phyloP scores from a whole-genome alignment of 1,284 basidiomycete species.

The Irpex sp. region DNA sequence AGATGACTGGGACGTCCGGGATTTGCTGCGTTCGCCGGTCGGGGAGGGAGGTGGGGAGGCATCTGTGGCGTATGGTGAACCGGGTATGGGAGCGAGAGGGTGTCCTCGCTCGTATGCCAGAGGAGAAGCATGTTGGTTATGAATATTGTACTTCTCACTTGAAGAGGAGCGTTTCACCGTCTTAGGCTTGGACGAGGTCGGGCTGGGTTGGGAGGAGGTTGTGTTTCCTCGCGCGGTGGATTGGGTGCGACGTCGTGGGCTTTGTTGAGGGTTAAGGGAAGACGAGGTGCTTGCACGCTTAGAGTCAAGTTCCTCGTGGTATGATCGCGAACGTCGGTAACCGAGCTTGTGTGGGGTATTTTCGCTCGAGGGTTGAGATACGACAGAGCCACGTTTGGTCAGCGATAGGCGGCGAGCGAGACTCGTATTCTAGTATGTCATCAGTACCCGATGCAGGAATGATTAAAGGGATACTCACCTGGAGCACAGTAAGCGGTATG shows the following conservation, averaged over 20 bases:
- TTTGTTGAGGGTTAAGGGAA: slow-evolving; percentile 30
- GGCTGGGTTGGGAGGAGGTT: slow-evolving; percentile 15
- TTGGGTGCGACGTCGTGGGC: slow-evolving; percentile 21
- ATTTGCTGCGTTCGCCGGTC: slow-evolving; percentile 9
- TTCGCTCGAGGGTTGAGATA: slow-evolving; percentile 7
- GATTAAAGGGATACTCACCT: slow-evolving; percentile 39
- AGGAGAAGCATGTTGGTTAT: slow-evolving; percentile 19
- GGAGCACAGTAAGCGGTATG: slow-evolving; percentile 84
- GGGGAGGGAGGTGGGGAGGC: slow-evolving; percentile 22
- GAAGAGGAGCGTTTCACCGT: slow-evolving; percentile 2
- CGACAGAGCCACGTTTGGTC: slow-evolving; percentile 15
- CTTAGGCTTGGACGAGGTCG: slow-evolving; percentile 11
- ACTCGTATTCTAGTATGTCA: slow-evolving; percentile 55
- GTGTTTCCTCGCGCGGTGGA: slow-evolving; percentile 15
- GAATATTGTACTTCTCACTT: slow-evolving; percentile 10
- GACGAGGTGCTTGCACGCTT: slow-evolving; percentile 22
- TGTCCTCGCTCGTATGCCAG: slow-evolving; percentile 27
- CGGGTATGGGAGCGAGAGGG: slow-evolving; percentile 54
- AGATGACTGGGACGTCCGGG: background rate
- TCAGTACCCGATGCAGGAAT: background rate
- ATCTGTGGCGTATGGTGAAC: slow-evolving; percentile 53
- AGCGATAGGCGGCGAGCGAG: slow-evolving; percentile 58
- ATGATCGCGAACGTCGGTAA: slow-evolving; percentile 23
- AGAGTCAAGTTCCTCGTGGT: slow-evolving; percentile 18
- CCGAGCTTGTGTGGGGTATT: slow-evolving; percentile 16